Conservation (phyloP, 768 basidiomycete genomes). For the Rhizopogon roseolus region DNA sequence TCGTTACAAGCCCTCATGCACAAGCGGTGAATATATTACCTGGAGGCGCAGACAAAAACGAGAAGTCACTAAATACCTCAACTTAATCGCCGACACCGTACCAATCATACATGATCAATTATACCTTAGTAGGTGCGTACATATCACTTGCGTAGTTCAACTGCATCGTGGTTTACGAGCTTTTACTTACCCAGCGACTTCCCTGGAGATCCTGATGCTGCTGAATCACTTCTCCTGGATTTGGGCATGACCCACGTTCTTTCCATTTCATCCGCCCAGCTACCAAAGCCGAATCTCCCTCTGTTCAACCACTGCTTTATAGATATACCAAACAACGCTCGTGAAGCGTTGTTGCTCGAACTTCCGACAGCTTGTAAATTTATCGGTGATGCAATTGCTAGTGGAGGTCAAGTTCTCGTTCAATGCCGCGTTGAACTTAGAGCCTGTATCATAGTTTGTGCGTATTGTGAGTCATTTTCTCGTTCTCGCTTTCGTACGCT, state of each 20-base stretch:
- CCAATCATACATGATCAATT: conserved; percentile 44
- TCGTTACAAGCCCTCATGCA: conserved; percentile 37
- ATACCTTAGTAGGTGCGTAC: conserved; percentile 43
- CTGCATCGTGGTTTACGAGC: not conserved
- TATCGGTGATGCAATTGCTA: conserved; percentile 36
- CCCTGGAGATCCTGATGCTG: conserved; percentile 47
- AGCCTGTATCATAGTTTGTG: conserved; percentile 48
- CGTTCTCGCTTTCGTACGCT: not conserved
- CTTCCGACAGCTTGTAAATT: conserved; percentile 44
- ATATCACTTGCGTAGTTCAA: not conserved
- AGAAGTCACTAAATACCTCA: conserved; percentile 49
- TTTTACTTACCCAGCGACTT: conserved; percentile 40
- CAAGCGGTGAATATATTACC: conserved; percentile 42
- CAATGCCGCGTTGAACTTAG: conserved; percentile 50
- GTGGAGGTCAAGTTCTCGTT: conserved; percentile 46
- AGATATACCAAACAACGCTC: conserved; percentile 32
- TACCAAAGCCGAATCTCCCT: conserved; percentile 27
- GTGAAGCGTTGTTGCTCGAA: conserved; percentile 38
- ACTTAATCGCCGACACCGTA: conserved; percentile 47
- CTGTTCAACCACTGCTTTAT: conserved; percentile 37
- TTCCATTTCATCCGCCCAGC: conserved; percentile 49
- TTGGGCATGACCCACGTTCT: conserved; percentile 50
- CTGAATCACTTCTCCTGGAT: conserved; percentile 45
- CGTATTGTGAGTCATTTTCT: conserved; percentile 39
- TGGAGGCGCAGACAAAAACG: conserved; percentile 56